Conservation (phyloP, 306 rosid genomes). For the Rosa chinensis region DNA sequence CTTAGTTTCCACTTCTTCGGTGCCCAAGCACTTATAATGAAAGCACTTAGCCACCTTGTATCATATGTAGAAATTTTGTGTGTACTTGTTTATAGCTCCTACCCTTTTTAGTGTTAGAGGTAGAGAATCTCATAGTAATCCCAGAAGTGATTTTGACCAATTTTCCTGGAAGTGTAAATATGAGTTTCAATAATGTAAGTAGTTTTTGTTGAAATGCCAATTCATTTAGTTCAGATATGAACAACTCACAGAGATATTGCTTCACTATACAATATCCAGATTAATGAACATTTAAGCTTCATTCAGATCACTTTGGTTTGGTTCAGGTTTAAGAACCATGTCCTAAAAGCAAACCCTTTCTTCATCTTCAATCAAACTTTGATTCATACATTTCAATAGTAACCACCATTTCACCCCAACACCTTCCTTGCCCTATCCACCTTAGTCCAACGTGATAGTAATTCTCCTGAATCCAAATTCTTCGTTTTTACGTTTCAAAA, state of each 20-base stretch:
- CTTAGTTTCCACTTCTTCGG: slow-evolving; percentile 51
- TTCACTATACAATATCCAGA: neutral
- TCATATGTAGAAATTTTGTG: slow-evolving; percentile 16
- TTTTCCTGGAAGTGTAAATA: neutral
- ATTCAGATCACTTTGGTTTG: neutral
- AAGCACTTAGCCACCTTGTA: slow-evolving; percentile 1
- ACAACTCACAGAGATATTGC: neutral
- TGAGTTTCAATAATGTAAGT: neutral
- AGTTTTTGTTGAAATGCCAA: neutral
- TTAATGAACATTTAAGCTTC: neutral
- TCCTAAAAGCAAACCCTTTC: neutral
- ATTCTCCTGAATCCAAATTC: neutral
- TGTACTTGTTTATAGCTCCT: neutral
- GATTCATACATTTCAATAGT: neutral
- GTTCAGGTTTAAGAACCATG: neutral
- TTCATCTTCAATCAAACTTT: slow-evolving; percentile 2
- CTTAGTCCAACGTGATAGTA: neutral
- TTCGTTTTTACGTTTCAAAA: too few species aligned
- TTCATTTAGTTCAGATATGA: neutral
- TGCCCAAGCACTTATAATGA: slow-evolving; percentile 32
- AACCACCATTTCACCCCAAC: neutral
- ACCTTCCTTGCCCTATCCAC: neutral
- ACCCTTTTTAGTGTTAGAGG: neutral
- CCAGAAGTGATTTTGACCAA: neutral
- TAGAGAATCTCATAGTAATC: neutral